Conservation (phyloP, 2,329 filamentous ascomycete genomes). For the Hypomyces rosellus region DNA sequence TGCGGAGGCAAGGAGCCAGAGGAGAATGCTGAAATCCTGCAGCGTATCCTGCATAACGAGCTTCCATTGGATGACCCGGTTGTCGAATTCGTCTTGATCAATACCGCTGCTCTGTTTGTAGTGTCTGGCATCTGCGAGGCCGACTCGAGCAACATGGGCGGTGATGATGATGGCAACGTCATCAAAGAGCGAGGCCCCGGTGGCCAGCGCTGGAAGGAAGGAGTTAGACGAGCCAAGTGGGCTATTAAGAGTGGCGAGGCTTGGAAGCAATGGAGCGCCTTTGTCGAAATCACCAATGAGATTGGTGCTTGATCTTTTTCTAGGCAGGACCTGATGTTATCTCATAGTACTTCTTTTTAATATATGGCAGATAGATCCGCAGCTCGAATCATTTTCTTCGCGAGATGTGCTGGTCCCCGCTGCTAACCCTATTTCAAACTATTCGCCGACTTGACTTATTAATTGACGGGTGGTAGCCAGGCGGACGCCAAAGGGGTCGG, state of each 20-base stretch:
- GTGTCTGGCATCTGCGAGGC: conserved; percentile 81
- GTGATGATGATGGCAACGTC: conserved; percentile 73
- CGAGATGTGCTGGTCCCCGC: no score
- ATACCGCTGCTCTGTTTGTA: conserved; percentile 83
- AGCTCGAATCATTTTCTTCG: no score
- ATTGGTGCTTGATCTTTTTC: conserved; percentile 21
- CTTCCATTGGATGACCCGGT: conserved; percentile 73
- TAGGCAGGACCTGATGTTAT: neutral
- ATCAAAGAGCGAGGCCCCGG: conserved; percentile 78
- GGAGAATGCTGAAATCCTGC: conserved; percentile 82
- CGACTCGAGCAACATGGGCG: conserved; percentile 71
- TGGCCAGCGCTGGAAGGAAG: conserved; percentile 90
- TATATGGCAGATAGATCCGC: no score
- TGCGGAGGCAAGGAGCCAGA: conserved; percentile 78
- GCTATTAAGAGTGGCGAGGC: conserved; percentile 81
- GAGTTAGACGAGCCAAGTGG: conserved; percentile 79
- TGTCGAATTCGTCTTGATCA: conserved; percentile 88
- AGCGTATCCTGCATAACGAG: conserved; percentile 67
- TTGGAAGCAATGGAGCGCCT: conserved; percentile 73
- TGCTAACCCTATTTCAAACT: no score
- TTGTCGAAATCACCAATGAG: conserved; percentile 74
- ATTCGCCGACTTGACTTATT: neutral
- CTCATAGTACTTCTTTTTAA: neutral
- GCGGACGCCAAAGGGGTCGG: neutral
- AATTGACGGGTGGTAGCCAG: neutral